phyloP scores from a whole-genome alignment of 306 rosid species.

The Gillenia trifoliata region DNA sequence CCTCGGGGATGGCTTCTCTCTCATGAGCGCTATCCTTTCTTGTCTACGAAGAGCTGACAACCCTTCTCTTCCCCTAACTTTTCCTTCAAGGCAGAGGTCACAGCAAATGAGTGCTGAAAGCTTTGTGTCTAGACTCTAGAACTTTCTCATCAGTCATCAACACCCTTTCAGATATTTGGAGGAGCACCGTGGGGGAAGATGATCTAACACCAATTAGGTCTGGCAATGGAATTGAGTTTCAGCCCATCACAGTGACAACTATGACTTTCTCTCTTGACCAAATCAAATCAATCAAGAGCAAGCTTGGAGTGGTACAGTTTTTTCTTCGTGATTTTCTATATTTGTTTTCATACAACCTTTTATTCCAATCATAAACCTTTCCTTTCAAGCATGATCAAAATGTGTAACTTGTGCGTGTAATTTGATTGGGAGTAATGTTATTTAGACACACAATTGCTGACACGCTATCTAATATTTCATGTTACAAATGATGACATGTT shows the following conservation, averaged over 20 bases:
- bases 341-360: no score
- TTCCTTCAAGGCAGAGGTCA: slow-evolving; percentile 32
- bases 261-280: slow-evolving; percentile 38
- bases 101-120: background rate
- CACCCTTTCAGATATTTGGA: slow-evolving; percentile 40
- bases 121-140: slow-evolving; percentile 1
- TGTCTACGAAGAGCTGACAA: slow-evolving; percentile 42
- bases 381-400: no score
- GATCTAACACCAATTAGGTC: slow-evolving; percentile 51
- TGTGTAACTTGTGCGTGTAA: background rate
- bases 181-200: slow-evolving; percentile 41
- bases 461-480: background rate
- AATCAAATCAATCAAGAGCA: slow-evolving; percentile 45
- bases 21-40: slow-evolving; percentile 62
- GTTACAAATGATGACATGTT: background rate
- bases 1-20: slow-evolving; percentile 61
- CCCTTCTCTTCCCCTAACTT: slow-evolving; percentile 47
- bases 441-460: no score
- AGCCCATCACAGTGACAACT: slow-evolving; percentile 31
- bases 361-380: background rate
- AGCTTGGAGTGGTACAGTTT: slow-evolving; percentile 47
- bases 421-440: no score
- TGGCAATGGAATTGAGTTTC: slow-evolving; percentile 26
- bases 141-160: slow-evolving; percentile 22
- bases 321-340: no score